These are phyloP conservation scores for Astrocystis sublimbata DNA, from an alignment of 495 filamentous ascomycete species.

Conservation along the genomic window DNA sequence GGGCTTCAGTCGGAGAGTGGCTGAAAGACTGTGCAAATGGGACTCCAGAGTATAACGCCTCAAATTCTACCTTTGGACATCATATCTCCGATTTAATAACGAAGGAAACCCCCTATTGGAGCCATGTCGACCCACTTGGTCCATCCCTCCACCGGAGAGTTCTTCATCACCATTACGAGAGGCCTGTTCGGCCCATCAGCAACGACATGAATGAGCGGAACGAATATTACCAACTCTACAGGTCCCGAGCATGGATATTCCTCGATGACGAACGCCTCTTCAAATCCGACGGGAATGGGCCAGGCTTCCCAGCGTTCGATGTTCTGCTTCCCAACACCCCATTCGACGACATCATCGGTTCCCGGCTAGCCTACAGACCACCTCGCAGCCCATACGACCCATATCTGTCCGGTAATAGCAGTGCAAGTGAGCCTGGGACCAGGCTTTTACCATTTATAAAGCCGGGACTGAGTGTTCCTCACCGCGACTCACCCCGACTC, in stretches of 20 bases:
- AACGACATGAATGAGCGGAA: neutral
- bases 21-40: neutral
- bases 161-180: neutral
- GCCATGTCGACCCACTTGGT: neutral
- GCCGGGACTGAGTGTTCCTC: neutral
- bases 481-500: too few species aligned
- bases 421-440: too few species aligned
- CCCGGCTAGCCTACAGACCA: neutral
- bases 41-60: neutral
- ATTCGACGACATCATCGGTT: slow-evolving; percentile 1
- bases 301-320: neutral
- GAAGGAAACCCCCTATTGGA: neutral
- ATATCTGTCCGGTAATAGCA: too few species aligned
- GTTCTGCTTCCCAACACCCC: neutral
- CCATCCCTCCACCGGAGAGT: neutral
- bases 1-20: neutral
- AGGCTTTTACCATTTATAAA: too few species aligned
- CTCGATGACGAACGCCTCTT: slow-evolving; percentile 4
- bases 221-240: neutral
- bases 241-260: neutral
- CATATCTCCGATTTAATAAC: neutral
- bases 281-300: neutral
- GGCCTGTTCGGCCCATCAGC: neutral
- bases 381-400: too few species aligned
- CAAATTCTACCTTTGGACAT: neutral